A percentile compares a stretch with the other conserved stretches of the same genome.
These are phyloP conservation scores for Dichotomopilus funicola DNA, from an alignment of 2,329 filamentous ascomycete genomes.

Conservation along the genomic window DNA sequence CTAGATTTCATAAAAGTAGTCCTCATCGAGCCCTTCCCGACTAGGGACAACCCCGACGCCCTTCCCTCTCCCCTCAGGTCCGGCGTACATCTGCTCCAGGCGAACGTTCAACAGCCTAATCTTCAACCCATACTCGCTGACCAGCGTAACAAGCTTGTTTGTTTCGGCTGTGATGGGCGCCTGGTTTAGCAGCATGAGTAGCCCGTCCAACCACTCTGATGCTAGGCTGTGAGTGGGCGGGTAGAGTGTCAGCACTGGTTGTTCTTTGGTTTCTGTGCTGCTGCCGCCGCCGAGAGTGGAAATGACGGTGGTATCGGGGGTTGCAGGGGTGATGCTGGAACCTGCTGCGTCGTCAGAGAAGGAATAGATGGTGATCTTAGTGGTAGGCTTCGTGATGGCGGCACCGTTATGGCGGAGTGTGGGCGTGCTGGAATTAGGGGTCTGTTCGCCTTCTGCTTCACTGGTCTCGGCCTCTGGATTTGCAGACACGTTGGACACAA, in stretches of 20 bases:
- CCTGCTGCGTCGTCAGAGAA: slow-evolving; percentile 39
- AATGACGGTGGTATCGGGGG: background rate
- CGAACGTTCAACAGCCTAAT: slow-evolving; percentile 87
- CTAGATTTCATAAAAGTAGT: slow-evolving; percentile 83
- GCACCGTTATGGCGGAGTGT: slow-evolving; percentile 14
- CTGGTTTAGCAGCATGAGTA: slow-evolving; percentile 92
- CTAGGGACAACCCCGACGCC: slow-evolving; percentile 72
- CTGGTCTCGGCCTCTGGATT: slow-evolving; percentile 36
- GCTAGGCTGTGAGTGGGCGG: slow-evolving; percentile 75
- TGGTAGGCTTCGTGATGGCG: slow-evolving; percentile 45
- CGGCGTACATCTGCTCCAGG: slow-evolving; percentile 69
- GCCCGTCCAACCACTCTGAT: slow-evolving; percentile 92
- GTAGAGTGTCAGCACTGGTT: slow-evolving; percentile 73
- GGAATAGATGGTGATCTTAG: slow-evolving; percentile 88
- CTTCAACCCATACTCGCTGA: slow-evolving; percentile 86
- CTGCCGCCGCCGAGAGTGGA: slow-evolving; percentile 26
- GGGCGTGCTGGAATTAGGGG: slow-evolving; percentile 35
- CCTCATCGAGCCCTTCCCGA: slow-evolving; percentile 78
- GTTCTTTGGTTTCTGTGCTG: slow-evolving; percentile 50
- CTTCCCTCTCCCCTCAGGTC: slow-evolving; percentile 36
- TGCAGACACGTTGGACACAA: slow-evolving; percentile 79
- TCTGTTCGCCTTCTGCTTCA: slow-evolving; percentile 25
- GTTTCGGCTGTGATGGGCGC: slow-evolving; percentile 96
- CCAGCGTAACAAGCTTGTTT: slow-evolving; percentile 77
- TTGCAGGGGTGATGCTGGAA: background rate